Evolutionary conservation across 169 alveolate species (phyloP), one percentile per base, ranked within the genome.

Genomic region (Neospora caninum): DNA sequence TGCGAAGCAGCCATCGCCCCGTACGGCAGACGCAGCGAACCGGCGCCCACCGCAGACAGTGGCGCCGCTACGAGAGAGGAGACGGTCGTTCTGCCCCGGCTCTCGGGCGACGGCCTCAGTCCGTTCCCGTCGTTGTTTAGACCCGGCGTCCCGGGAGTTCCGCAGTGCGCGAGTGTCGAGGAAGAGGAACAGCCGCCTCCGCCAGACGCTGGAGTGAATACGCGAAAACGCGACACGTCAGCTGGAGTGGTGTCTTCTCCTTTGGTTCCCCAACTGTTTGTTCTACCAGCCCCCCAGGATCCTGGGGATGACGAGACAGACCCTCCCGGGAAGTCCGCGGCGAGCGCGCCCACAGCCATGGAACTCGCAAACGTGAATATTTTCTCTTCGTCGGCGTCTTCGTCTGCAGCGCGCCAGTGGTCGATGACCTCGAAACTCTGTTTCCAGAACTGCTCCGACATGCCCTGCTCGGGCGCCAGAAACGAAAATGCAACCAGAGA

Each of bases 381-480:
- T n/a, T n/a, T 20, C 45, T 78, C 86, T 22, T 78, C 86, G 10
- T 78, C 86, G 4, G 27, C 86, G 45, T 78, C 86, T n/a, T 78
- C 86, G 45, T 78, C 86, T 20, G 86, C 86, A 29, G 86, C 86
- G 42, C 86, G 86, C 39, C 86, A 38, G 45, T 78, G 86, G 45
- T 38, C 86, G 45, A 78, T 16, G 49, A 78, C 86, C 45, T 78
- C 86, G 86, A 78, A 78, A n/a, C 86, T 78, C 86, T 78, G 86
- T 78, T 36, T 38, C 86, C 86, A 78, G 86, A 78, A 78, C 43
- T 38, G 39, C 27, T 78, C 86, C 43, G 86, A 78, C 86, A 78
- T 78, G 27, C 86, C 39, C 45, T 78, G 86, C 86, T 78, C 43
- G 86, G 86, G 86, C 20, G 73, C 25, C 34, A 64, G 73, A 64